A percentile compares a stretch with the other conserved stretches of the same genome.
These are phyloP conservation scores for Cytospora paraplurivora DNA, from an alignment of 2,329 filamentous ascomycete species.

Conservation along the genomic window DNA sequence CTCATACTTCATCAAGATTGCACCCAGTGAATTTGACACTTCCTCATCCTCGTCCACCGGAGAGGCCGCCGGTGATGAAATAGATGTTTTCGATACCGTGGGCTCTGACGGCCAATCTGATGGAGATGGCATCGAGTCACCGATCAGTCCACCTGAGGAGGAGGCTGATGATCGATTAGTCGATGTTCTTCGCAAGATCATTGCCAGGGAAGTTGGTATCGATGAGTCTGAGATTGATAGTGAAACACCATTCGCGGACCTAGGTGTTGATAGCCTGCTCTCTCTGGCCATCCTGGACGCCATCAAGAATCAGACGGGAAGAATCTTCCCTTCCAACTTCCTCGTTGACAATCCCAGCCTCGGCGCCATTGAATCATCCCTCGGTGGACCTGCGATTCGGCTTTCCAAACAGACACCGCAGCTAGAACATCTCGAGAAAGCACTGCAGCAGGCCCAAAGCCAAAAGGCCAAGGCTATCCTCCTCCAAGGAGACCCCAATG, in stretches of 20 bases:
- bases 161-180: background rate
- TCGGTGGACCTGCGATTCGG: constrained; percentile 13
- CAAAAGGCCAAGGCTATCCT: constrained; percentile 32
- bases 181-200: constrained; percentile 23
- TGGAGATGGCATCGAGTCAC: no score
- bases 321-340: constrained; percentile 31
- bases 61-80: no score
- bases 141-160: constrained; percentile 4
- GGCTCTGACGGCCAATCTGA: no score
- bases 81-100: no score
- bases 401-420: background rate
- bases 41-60: no score
- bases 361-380: constrained; percentile 27
- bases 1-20: background rate
- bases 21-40: no score
- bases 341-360: constrained; percentile 30
- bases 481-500: constrained; percentile 54
- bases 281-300: constrained; percentile 29
- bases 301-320: constrained; percentile 30
- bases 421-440: background rate
- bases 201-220: constrained; percentile 29
- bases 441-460: background rate
- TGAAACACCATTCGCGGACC: constrained; percentile 28
- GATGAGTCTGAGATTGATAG: constrained; percentile 29
- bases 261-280: constrained; percentile 32